A percentile compares a stretch with the other conserved stretches of the same genome.
phyloP scores from a whole-genome alignment of 352 stramenopile species.

The Phytophthora europaea region DNA sequence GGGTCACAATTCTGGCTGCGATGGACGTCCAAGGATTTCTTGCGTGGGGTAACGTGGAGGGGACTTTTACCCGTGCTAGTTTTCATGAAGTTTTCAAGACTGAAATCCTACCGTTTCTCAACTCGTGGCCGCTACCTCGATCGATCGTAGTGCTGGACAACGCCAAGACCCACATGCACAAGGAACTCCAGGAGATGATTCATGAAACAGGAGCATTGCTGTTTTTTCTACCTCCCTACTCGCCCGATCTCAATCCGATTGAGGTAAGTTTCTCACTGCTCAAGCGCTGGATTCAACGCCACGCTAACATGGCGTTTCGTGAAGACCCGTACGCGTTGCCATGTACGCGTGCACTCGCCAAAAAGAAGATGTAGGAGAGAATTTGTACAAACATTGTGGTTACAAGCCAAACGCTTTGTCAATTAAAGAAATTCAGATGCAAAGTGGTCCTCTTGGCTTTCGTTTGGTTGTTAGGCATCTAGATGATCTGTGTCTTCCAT shows the following conservation, averaged over 20 bases:
- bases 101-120: constrained; percentile 85
- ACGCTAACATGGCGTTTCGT: too few relatives aligned
- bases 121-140: constrained; percentile 82
- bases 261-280: constrained; percentile 3
- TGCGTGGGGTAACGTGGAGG: constrained; percentile 7
- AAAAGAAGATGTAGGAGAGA: too few relatives aligned
- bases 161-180: too few relatives aligned
- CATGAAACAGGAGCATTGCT: neutral
- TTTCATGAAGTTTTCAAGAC: constrained; percentile 89
- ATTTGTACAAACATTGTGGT: constrained; percentile 17
- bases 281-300: neutral
- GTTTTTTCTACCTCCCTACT: constrained; percentile 22
- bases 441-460: neutral
- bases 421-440: neutral
- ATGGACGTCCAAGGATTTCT: constrained; percentile 22
- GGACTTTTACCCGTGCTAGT: constrained; percentile 72
- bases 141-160: constrained; percentile 71
- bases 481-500: constrained; percentile 14
- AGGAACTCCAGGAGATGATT: too few relatives aligned
- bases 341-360: too few relatives aligned
- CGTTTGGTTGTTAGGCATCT: neutral
- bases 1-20: constrained; percentile 5
- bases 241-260: constrained; percentile 6
- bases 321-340: too few relatives aligned
- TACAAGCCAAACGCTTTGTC: constrained; percentile 12